phyloP scores from a whole-genome alignment of 495 filamentous ascomycete genomes.

The Platismatia glauca region DNA sequence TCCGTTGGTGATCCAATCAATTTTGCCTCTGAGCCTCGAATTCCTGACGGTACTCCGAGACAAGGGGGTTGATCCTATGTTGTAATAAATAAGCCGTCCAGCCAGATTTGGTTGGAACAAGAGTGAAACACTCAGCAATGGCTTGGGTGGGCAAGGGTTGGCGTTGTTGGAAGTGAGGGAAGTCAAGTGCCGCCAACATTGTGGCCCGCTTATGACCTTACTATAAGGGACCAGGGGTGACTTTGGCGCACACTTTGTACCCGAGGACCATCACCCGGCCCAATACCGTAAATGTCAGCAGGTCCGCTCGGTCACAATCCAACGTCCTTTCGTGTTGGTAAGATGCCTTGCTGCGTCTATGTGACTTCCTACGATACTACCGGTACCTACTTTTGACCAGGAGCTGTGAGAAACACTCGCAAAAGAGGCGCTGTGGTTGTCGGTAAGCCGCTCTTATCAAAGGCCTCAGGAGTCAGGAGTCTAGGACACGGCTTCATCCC shows the following conservation, averaged over 20 bases:
- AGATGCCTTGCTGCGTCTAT: constrained; percentile 1
- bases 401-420: no score
- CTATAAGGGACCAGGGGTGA: not conserved
- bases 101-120: not conserved
- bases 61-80: not conserved
- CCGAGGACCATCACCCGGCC: not conserved
- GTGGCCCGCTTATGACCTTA: not conserved
- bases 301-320: not conserved
- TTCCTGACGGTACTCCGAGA: not conserved
- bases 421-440: no score
- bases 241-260: not conserved
- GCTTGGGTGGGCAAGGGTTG: not conserved
- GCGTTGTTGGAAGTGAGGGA: not conserved
- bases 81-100: not conserved
- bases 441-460: no score
- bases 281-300: not conserved
- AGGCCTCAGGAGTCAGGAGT: no score
- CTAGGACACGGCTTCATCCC: no score
- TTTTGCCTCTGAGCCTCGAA: not conserved
- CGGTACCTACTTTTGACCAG: no score
- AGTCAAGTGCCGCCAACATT: not conserved
- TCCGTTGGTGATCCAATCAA: not conserved
- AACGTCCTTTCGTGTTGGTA: not conserved
- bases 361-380: no score
- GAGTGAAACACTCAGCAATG: not conserved